Conservation (phyloP, 116 monocot species). For the Iris pallida region DNA sequence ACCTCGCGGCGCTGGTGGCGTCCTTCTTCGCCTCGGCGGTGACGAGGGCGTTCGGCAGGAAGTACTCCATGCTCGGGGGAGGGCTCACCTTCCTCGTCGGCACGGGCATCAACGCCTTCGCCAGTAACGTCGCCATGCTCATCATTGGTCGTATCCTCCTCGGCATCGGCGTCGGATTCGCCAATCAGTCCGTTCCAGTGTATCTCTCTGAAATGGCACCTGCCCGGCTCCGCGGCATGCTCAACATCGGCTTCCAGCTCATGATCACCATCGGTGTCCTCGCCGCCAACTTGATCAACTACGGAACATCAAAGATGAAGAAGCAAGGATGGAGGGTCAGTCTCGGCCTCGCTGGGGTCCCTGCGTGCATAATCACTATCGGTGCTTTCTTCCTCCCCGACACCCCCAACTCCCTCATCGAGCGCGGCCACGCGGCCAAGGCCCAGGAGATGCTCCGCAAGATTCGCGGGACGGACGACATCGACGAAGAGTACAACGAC, state of each 20-base stretch:
- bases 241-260: slow-evolving; percentile 36
- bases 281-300: slow-evolving; percentile 34
- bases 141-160: slow-evolving; percentile 27
- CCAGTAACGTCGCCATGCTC: slow-evolving; percentile 18
- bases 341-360: slow-evolving; percentile 32
- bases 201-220: slow-evolving; percentile 43
- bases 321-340: slow-evolving; percentile 37
- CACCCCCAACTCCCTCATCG: slow-evolving; percentile 38
- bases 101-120: slow-evolving; percentile 21
- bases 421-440: slow-evolving; percentile 25
- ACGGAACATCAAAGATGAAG: slow-evolving; percentile 39
- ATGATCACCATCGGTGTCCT: slow-evolving; percentile 41
- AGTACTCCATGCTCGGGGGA: slow-evolving; percentile 24
- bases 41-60: slow-evolving; percentile 22
- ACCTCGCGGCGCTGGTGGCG: slow-evolving; percentile 25
- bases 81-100: slow-evolving; percentile 22
- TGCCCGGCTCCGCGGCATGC: slow-evolving; percentile 32
- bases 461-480: slow-evolving; percentile 35
- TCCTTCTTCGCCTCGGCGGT: slow-evolving; percentile 21
- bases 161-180: slow-evolving; percentile 28
- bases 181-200: slow-evolving; percentile 36
- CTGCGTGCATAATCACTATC: slow-evolving; percentile 31
- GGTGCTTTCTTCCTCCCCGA: slow-evolving; percentile 39
- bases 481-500: slow-evolving; percentile 33
- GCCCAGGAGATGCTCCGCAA: slow-evolving; percentile 21